phyloP scores from a whole-genome alignment of 2,329 filamentous ascomycete species.

The Lizonia empirigonia region DNA sequence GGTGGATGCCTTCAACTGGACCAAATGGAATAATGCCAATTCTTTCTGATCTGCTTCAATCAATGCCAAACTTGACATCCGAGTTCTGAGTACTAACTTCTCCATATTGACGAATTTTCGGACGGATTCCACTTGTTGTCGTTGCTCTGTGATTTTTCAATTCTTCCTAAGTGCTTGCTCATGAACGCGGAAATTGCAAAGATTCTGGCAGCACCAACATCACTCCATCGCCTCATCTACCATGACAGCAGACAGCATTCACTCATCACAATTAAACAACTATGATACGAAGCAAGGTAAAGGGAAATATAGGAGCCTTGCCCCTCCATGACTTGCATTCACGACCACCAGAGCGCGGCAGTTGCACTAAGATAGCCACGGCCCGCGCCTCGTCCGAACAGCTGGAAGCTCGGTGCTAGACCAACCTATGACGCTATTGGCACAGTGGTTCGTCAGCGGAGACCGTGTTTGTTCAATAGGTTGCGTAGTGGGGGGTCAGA shows the following conservation, averaged over 20 bases:
- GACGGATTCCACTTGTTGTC: too few relatives aligned
- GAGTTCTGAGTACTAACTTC: too few relatives aligned
- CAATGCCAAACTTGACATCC: too few relatives aligned
- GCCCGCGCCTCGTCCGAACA: constrained; percentile 13
- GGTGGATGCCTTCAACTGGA: too few relatives aligned
- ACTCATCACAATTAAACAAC: background rate
- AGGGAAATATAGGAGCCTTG: background rate
- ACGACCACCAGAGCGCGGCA: background rate
- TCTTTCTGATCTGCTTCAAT: too few relatives aligned
- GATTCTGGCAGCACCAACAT: too few relatives aligned
- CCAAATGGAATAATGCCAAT: too few relatives aligned
- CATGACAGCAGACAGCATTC: background rate
- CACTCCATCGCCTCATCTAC: background rate
- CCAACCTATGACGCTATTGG: constrained; percentile 2
- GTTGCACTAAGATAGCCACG: constrained; percentile 4
- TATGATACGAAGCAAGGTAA: background rate
- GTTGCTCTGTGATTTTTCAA: too few relatives aligned
- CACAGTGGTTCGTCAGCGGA: background rate
- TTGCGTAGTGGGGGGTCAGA: constrained; percentile 6
- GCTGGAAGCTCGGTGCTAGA: constrained; percentile 3
- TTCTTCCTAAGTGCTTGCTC: too few relatives aligned
- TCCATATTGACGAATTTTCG: too few relatives aligned
- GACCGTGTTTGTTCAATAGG: background rate
- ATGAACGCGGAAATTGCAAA: too few relatives aligned
- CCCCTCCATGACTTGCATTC: background rate